phyloP scores from a whole-genome alignment of 2,329 filamentous ascomycete species.

The Fusarium multiceps region DNA sequence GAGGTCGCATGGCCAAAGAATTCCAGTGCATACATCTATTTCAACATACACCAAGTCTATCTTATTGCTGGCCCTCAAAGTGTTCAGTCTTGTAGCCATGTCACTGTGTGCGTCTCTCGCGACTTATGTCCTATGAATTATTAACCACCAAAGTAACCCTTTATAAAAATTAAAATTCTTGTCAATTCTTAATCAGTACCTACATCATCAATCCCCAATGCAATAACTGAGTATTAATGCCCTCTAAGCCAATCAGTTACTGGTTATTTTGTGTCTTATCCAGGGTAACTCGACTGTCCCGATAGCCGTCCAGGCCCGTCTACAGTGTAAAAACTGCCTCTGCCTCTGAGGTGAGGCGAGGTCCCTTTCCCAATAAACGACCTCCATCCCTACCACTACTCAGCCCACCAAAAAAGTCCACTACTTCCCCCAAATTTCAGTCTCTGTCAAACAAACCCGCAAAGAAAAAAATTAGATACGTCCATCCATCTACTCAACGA shows the following conservation, averaged over 20 bases:
- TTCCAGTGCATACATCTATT: accelerated
- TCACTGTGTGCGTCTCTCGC: background rate
- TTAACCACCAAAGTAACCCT: too few species aligned
- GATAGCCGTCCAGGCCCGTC: background rate
- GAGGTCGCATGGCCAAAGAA: background rate
- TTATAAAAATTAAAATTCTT: too few species aligned
- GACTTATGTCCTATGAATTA: too few species aligned
- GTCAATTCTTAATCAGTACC: too few species aligned
- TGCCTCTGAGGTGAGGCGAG: slow-evolving; percentile 5
- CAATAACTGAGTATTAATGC: background rate
- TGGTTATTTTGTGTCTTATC: background rate
- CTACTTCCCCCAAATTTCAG: slow-evolving; percentile 31
- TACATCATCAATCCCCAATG: background rate
- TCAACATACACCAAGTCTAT: background rate
- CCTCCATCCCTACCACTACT: slow-evolving; percentile 6
- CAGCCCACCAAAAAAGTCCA: slow-evolving; percentile 33
- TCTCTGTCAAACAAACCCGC: slow-evolving; percentile 2
- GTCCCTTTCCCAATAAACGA: slow-evolving; percentile 27
- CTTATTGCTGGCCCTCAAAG: accelerated
- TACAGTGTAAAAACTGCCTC: slow-evolving; percentile 13
- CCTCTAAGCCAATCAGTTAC: background rate
- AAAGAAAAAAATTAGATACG: slow-evolving; percentile 8
- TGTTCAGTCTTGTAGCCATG: background rate
- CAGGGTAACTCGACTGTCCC: slow-evolving; percentile 9
- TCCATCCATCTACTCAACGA: background rate